Evolutionary conservation across 495 filamentous ascomycete species (phyloP).

Genomic region (Clavariopsis aquatica): DNA sequence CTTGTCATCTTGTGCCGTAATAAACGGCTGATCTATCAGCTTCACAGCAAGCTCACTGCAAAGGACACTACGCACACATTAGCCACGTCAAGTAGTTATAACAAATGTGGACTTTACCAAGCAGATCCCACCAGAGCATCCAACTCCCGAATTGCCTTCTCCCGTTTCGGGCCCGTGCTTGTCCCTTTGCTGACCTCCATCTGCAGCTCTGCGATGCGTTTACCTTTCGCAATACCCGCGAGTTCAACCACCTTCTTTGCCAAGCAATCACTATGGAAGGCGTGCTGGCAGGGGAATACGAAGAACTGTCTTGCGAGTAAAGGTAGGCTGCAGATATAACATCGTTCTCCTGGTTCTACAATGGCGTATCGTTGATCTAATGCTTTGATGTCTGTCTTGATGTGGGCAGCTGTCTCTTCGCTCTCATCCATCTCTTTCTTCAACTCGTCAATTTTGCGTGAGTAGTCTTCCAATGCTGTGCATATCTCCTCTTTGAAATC

Average conservation of each 20-base stretch:
- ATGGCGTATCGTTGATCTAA: constrained; percentile 91
- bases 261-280: constrained; percentile 92
- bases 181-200: constrained; percentile 72
- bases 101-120: constrained; percentile 59
- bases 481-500: constrained; percentile 99
- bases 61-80: constrained; percentile 60
- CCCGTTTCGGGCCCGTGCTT: constrained; percentile 64
- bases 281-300: constrained; percentile 97
- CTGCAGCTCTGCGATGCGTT: constrained; percentile 83
- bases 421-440: constrained; percentile 95
- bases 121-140: constrained; percentile 80
- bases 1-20: constrained; percentile 65
- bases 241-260: constrained; percentile 78
- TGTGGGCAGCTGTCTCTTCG: constrained; percentile 80
- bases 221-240: constrained; percentile 69
- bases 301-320: constrained; percentile 90
- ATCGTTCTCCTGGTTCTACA: constrained; percentile 93
- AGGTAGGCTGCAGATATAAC: constrained; percentile 82
- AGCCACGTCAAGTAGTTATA: constrained; percentile 10
- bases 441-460: constrained; percentile 81
- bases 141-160: constrained; percentile 82
- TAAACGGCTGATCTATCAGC: constrained; percentile 88
- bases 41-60: constrained; percentile 94
- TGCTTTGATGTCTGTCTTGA: constrained; percentile 78
- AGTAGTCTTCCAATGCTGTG: constrained; percentile 86